These are phyloP conservation scores for Lathyrus tuberosus DNA, from an alignment of 306 rosid genomes.

Conservation along the genomic window DNA sequence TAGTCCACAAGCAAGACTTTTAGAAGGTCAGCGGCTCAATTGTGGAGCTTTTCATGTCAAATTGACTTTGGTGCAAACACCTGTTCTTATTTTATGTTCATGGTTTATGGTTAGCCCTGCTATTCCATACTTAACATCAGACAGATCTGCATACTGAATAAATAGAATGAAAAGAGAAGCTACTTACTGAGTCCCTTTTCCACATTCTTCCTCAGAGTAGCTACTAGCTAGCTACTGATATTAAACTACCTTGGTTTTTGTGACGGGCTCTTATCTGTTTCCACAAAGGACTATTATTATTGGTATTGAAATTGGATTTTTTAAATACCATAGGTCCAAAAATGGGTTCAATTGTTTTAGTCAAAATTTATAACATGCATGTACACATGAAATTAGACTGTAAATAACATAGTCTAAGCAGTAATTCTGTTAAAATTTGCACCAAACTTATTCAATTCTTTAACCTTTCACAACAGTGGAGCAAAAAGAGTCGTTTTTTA, in stretches of 20 bases:
- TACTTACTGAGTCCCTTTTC: neutral
- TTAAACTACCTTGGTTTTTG: conserved; percentile 19
- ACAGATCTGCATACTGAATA: conserved; percentile 18
- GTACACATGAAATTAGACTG: conserved; percentile 8
- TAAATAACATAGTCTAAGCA: conserved; percentile 14
- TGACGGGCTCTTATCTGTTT: conserved; percentile 25
- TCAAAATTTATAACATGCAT: conserved; percentile 23
- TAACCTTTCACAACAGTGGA: conserved; percentile 66
- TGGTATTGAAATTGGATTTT: conserved; percentile 23
- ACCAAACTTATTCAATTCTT: conserved; percentile 31
- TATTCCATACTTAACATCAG: conserved; percentile 25
- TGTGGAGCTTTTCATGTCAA: conserved; percentile 28
- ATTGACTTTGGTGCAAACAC: conserved; percentile 23
- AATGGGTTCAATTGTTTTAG: conserved; percentile 16
- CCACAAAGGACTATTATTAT: conserved; percentile 5
- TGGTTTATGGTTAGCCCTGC: conserved; percentile 11
- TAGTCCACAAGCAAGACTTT: conserved; percentile 14
- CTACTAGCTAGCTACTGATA: conserved; percentile 8
- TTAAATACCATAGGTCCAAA: conserved; percentile 9
- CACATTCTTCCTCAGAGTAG: conserved; percentile 10
- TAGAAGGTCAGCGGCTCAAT: conserved; percentile 20
- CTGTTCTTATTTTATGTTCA: conserved; percentile 19
- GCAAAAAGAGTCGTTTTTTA: conserved; percentile 75
- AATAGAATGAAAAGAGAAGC: conserved; percentile 26
- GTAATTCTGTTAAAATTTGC: conserved; percentile 36